Evolutionary conservation across 495 filamentous ascomycete genomes (phyloP), one percentile per base, ranked within the genome.

Genomic region (Talaromyces liani): DNA sequence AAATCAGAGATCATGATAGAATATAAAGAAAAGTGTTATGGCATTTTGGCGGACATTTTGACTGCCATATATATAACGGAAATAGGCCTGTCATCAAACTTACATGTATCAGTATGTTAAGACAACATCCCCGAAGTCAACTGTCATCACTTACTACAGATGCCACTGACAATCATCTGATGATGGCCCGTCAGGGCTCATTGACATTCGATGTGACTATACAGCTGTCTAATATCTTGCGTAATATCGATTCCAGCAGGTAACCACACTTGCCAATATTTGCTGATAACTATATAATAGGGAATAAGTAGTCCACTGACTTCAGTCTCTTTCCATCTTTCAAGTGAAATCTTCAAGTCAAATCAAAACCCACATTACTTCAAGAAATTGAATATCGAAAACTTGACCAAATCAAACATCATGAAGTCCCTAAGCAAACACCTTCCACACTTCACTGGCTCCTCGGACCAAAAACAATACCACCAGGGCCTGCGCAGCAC

Each of bases 71-170:
- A 29, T 14, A 6, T 14, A 6, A 16, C 1, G 6, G 22, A 6
- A 55, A 16, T 29, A 27, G 6, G 22, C 12, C 18, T 22, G 10
- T 9, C 12, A 16, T 6, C 51, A 55, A 27, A 55, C n/a, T 55
- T 55, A 55, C 51, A 55, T 55, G 51, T 55, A 55, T 55, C 51
- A n/a, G 14, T 55, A 25, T 29, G 51, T 55, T 55, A 55, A 6
- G 18, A 16, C 1, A 55, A 55, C 25, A 24, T 4, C 24, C 4
- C 20, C 25, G 20, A 24, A 29, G 27, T 27, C 27, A 3, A 1
- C 27, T 27, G n/a, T 45, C 18, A 45, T 45, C 41, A 14, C 1
- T 49, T 18, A 16, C 27, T 27, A 27, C 27, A 27, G 1, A 3
- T 27, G 27, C n/a, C 1, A 49, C 6, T 18, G 45, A 49, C 45